These are phyloP conservation scores for Dothideomycetidae sp. DNA, from an alignment of 2,329 filamentous ascomycete genomes.

Conservation along the genomic window DNA sequence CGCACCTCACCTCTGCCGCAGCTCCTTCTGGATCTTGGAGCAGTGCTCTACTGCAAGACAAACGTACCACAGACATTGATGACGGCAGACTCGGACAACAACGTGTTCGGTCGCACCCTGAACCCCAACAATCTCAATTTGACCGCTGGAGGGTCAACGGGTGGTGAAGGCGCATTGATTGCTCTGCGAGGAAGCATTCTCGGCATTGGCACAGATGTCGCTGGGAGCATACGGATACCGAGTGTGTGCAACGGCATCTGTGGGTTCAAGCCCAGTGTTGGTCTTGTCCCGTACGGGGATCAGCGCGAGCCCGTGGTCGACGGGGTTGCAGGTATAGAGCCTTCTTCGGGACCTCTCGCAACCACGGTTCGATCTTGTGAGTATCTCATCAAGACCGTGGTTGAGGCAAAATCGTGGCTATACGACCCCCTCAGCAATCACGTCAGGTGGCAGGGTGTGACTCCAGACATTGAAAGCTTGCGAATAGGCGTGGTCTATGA, in stretches of 20 bases:
- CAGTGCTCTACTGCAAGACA: conserved; percentile 40
- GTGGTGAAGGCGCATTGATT: conserved; percentile 49
- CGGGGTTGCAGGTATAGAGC: conserved; percentile 8
- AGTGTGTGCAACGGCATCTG: conserved; percentile 52
- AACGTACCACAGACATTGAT: conserved; percentile 36
- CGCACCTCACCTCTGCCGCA: conserved; percentile 24
- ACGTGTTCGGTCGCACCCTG: conserved; percentile 33
- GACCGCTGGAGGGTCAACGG: conserved; percentile 50
- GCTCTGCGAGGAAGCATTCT: conserved; percentile 44
- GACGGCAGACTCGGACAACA: conserved; percentile 20
- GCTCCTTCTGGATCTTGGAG: conserved; percentile 28
- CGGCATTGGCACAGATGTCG: conserved; percentile 50
- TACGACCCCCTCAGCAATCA: conserved; percentile 14
- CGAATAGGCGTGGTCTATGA: conserved; percentile 15
- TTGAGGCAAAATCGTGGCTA: conserved; percentile 15
- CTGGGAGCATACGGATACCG: conserved; percentile 58
- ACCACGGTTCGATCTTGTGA: conserved; percentile 16
- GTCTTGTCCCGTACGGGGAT: conserved; percentile 9
- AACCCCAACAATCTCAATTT: conserved; percentile 49
- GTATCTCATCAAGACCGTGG: conserved; percentile 15
- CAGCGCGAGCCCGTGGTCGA: conserved; percentile 7
- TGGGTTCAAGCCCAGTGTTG: conserved; percentile 17
- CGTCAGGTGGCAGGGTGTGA: conserved; percentile 12
- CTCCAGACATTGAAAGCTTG: conserved; percentile 9
- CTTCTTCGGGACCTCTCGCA: conserved; percentile 19